A percentile compares a stretch with the other conserved stretches of the same genome.
These are phyloP conservation scores for Pestalotiopsis sp. DNA, from an alignment of 2,329 filamentous ascomycete genomes.

Conservation along the genomic window DNA sequence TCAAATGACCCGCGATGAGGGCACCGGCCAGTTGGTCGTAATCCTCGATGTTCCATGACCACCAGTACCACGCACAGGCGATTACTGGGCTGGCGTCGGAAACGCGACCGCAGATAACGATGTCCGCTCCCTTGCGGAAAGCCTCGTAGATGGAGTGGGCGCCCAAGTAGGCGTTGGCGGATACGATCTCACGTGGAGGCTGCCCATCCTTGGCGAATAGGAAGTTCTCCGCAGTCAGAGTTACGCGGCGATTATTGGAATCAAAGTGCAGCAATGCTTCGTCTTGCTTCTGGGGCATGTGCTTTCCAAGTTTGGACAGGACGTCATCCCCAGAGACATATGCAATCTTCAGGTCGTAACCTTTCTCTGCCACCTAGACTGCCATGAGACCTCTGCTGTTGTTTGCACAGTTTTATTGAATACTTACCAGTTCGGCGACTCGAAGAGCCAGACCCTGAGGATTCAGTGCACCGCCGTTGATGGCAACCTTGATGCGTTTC, in stretches of 20 bases:
- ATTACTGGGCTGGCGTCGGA: constrained; percentile 21
- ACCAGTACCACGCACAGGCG: constrained; percentile 18
- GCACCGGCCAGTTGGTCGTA: constrained; percentile 40
- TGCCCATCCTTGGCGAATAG: not conserved
- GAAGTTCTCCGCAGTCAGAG: not conserved
- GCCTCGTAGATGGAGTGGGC: constrained; percentile 3
- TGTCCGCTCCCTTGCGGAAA: constrained; percentile 18
- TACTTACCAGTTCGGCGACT: constrained; percentile 1
- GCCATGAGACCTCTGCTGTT: not conserved
- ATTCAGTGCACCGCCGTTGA: constrained; percentile 56
- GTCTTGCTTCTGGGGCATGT: not conserved
- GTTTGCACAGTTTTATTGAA: not conserved
- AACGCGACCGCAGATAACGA: constrained; percentile 23
- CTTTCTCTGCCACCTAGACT: not conserved
- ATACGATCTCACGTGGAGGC: constrained; percentile 1
- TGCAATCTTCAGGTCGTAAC: constrained; percentile 36
- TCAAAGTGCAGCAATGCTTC: not conserved
- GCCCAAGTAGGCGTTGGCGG: constrained; percentile 5
- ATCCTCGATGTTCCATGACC: constrained; percentile 13
- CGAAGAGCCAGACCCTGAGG: constrained; percentile 44
- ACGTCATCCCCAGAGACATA: constrained; percentile 47
- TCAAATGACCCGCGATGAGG: constrained; percentile 42
- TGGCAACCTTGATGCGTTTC: constrained; percentile 48
- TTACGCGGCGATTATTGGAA: not conserved
- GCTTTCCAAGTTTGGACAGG: not conserved